Base-by-base conservation (phyloP, 2,329 filamentous ascomycete species). In the Pseudocercospora crystallina region DNA sequence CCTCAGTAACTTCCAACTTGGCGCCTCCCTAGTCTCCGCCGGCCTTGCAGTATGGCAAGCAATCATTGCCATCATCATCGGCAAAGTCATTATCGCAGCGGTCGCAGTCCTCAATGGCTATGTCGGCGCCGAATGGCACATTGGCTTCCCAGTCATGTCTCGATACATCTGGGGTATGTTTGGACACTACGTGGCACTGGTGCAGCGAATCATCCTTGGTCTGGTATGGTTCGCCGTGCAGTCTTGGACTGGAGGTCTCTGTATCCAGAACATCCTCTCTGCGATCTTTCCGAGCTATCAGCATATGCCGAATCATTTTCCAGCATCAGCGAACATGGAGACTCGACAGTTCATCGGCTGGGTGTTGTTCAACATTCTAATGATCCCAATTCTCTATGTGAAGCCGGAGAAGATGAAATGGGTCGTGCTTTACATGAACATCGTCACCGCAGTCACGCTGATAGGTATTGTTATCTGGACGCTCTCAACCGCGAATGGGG, bases 181-280 rank as follows among this genome's bases (percentile, higher is more conserved):
- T 34, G 78, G 78, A 42, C 76, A 74, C 17, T 81, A 81, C 61
- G 65, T 81, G 20, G 73, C 78, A 10, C 76, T 82, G 41, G 58
- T 81, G 5, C 80, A 77, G 0, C 73, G 79, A 9, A 71, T 75
- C 13, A 74, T 82, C 33, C 71, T 82, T 4, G 78, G 77, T 14
- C 42, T 63, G 9, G 62, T 64, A 62, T 33, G 68, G 63, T 82
- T 85, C 45, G 80, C 82, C 0, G 83, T 87, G 37, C 82, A 86
- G 58, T 80, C 79, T 31, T 81, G 82, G 58, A 84, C 83, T 56
- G 83, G 83, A 0, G 82, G 78, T 0, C 77, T 80, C 51, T 73
- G 74, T 0, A 69, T 80, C 2, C 69, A 71, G 13, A 75, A 76
- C 34, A 78, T 81, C 62, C 63, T 81, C 1, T 73, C 73, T 2